Evolutionary conservation across 352 stramenopile species (phyloP).

Genomic region (Phytopythium mirpurense): DNA sequence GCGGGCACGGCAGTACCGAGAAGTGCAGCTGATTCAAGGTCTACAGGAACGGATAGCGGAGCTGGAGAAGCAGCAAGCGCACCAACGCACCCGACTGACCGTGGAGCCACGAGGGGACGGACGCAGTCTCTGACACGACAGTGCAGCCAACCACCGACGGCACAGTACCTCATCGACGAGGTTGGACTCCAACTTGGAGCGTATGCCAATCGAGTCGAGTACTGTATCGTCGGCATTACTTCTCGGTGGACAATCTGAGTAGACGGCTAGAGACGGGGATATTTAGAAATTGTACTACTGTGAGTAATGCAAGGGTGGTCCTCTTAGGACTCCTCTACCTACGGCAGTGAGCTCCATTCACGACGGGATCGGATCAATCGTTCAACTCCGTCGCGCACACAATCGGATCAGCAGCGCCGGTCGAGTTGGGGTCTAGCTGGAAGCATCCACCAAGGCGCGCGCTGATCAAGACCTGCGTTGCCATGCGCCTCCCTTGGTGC

Average conservation of each 20-base stretch:
- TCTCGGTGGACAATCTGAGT: neutral
- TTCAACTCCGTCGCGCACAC: neutral
- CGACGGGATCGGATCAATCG: too few species aligned
- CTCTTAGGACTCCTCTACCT: too few species aligned
- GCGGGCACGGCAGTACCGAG: constrained; percentile 33
- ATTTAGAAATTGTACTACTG: neutral
- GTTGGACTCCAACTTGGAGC: too few species aligned
- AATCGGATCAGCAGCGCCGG: neutral
- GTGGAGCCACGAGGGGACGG: neutral
- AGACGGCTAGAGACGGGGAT: neutral
- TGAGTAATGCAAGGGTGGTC: too few species aligned
- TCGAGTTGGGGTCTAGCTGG: too few species aligned
- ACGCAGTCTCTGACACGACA: too few species aligned
- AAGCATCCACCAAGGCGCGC: neutral
- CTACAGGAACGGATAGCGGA: constrained; percentile 28
- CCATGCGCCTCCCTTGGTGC: neutral
- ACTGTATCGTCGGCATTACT: neutral
- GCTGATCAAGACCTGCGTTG: neutral
- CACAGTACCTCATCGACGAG: too few species aligned
- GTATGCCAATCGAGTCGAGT: too few species aligned
- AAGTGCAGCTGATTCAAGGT: constrained; percentile 35
- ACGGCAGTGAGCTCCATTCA: too few species aligned
- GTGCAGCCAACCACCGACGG: too few species aligned
- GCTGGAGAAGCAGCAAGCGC: constrained; percentile 20
- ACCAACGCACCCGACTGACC: neutral